Evolutionary conservation across 148 eudicot species (phyloP), one percentile per base, ranked within the genome.

Genomic region (Chenopodium quinoa): DNA sequence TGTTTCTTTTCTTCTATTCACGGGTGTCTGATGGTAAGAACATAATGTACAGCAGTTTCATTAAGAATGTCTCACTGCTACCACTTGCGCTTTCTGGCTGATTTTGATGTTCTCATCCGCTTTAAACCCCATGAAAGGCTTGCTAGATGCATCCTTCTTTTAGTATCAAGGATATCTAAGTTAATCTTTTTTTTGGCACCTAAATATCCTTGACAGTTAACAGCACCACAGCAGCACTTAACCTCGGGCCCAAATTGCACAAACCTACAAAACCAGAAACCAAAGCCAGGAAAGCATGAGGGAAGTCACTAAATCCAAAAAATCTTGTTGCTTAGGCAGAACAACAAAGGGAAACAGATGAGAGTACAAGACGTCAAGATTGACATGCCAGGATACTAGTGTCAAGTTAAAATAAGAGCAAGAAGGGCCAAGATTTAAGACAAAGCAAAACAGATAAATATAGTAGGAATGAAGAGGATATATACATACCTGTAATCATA

Each of bases 231-330:
- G 17, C 90, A 87, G 82, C 99, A 95, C 86, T 86, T 88, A 0
- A 95, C 99, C 90, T 95, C 99, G 2, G 90, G 88, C 78, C 99
- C 99, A 23, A 95, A 95, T 78, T 95, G 97, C 84, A 92, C 94
- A 93, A 95, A 95, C 84, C 99, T 95, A 86, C 81, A 86, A 74
- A 69, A 81, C 6, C 78, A 78, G 25, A 68, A 60, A 46, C 46
- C 44, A 80, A n/a, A 12, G 34, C 40, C 71, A 65, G 60, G 44
- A 40, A 6, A 56, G 62, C 62, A 56, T 56, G 7, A 56, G 17
- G 62, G 6, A 17, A 17, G 22, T 56, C 62, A 56, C 22, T 16
- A 4, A 1, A 17, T 56, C 56, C 22, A 56, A 56, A 19, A 14
- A 50, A 56, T 4, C 17, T 0, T 14, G 62, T 14, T 56, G 22